Percentiles rank a stretch among this genome's conserved stretches.
These are phyloP conservation scores for Coemansia sp. DNA, from an alignment of 192 early-diverging fungal species.

Conservation along the genomic window DNA sequence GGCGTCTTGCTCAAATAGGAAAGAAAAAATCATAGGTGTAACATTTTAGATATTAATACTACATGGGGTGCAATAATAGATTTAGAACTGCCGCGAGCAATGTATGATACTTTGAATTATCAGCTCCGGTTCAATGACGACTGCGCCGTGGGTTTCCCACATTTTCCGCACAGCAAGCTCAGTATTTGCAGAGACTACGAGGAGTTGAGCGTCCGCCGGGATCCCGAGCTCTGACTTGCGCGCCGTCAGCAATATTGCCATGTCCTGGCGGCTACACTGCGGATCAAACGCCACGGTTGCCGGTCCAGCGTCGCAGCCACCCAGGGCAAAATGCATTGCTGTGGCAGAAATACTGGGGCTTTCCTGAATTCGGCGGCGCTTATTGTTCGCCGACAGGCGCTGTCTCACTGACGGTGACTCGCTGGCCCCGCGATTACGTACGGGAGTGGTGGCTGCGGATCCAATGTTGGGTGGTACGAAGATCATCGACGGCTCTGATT, in stretches of 20 bases:
- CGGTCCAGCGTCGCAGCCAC: conserved; percentile 4
- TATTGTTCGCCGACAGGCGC: not conserved
- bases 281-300: conserved; percentile 1
- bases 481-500: conserved; percentile 24
- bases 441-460: conserved; percentile 2
- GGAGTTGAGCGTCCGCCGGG: not conserved
- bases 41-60: not conserved
- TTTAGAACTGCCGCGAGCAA: conserved; percentile 16
- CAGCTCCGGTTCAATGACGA: conserved; percentile 27
- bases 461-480: conserved; percentile 9
- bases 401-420: not conserved
- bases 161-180: not conserved
- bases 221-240: conserved; percentile 17
- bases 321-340: not conserved
- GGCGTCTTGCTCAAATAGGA: not conserved
- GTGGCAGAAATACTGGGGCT: conserved; percentile 11
- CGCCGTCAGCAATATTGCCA: conserved; percentile 11
- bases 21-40: not conserved
- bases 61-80: not conserved
- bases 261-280: conserved; percentile 2
- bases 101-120: conserved; percentile 51
- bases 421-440: not conserved
- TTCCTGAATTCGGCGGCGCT: conserved; percentile 8
- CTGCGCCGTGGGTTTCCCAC: conserved; percentile 16
- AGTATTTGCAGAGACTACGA: conserved; percentile 11